Conservation (phyloP, 1,139 yeast species). For the Protomyces macrosporus region DNA sequence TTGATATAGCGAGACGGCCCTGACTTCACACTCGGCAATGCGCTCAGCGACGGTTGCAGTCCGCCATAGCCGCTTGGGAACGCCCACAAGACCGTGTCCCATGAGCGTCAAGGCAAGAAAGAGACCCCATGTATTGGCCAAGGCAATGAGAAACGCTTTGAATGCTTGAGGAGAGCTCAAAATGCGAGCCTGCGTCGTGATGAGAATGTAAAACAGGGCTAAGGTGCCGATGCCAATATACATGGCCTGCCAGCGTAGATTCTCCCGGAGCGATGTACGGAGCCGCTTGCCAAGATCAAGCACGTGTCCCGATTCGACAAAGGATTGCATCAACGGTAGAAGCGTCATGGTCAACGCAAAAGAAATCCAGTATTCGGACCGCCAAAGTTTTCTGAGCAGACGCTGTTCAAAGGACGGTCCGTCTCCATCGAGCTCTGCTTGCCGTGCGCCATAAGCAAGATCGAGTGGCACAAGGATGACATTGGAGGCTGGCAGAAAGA, state of each 20-base stretch:
- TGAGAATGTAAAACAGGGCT: constrained; percentile 56
- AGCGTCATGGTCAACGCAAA: constrained; percentile 68
- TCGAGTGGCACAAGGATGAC: constrained; percentile 55
- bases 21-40: constrained; percentile 47
- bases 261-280: constrained; percentile 53
- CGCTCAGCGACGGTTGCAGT: constrained; percentile 35
- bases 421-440: constrained; percentile 31
- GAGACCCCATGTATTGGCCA: constrained; percentile 75
- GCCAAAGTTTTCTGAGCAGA: constrained; percentile 59
- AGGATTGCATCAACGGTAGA: constrained; percentile 67
- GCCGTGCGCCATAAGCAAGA: constrained; percentile 38
- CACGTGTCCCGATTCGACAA: constrained; percentile 64
- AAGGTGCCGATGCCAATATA: constrained; percentile 51
- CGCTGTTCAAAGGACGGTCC: constrained; percentile 45
- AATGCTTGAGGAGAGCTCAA: constrained; percentile 35
- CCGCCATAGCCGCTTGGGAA: constrained; percentile 51
- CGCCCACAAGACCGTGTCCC: constrained; percentile 71
- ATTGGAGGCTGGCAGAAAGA: constrained; percentile 53
- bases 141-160: constrained; percentile 64
- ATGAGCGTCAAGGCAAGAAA: constrained; percentile 73
- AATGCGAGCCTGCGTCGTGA: constrained; percentile 56
- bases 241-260: constrained; percentile 57
- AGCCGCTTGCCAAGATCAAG: constrained; percentile 44
- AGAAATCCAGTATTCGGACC: constrained; percentile 72
- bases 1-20: constrained; percentile 57